Evolutionary conservation across 495 filamentous ascomycete species (phyloP).

Genomic region (Pseudevernia furfuracea): DNA sequence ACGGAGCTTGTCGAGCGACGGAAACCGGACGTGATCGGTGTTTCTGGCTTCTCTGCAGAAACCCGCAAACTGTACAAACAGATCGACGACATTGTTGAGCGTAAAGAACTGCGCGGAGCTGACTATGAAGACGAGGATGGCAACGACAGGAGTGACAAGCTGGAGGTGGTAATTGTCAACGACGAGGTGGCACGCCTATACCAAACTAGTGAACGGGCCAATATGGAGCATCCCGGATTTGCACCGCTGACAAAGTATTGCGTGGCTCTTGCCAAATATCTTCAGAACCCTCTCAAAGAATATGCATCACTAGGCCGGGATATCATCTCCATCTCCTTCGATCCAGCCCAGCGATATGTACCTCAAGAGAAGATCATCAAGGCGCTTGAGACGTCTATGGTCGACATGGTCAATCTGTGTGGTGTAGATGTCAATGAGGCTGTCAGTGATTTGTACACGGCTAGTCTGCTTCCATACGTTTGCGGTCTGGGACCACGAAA

Average conservation of each 20-base stretch:
- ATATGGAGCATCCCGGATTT: conserved; percentile 69
- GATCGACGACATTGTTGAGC: conserved; percentile 63
- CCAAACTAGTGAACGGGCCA: conserved; percentile 78
- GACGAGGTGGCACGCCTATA: conserved; percentile 94
- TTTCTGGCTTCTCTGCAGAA: conserved; percentile 85
- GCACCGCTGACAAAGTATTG: conserved; percentile 75
- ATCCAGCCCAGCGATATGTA: conserved; percentile 80
- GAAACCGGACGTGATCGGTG: conserved; percentile 80
- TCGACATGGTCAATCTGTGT: conserved; percentile 95
- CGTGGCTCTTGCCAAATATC: conserved; percentile 76
- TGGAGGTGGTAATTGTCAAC: conserved; percentile 88
- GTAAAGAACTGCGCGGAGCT: conserved; percentile 64
- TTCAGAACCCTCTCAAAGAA: conserved; percentile 91
- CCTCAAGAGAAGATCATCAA: conserved; percentile 77
- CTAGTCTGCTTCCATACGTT: conserved; percentile 83
- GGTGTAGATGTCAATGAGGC: conserved; percentile 94
- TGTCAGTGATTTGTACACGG: conserved; percentile 64
- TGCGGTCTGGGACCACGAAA: conserved; percentile 92
- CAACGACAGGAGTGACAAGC: conserved; percentile 51
- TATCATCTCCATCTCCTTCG: conserved; percentile 76
- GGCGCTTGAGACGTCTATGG: conserved; percentile 84
- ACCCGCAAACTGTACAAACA: conserved; percentile 76
- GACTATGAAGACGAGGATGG: conserved; percentile 65
- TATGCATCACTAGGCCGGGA: conserved; percentile 88
- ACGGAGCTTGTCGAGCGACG: conserved; percentile 64